phyloP scores from a whole-genome alignment of 768 basidiomycete species.

The Leucogyrophana mollusca region DNA sequence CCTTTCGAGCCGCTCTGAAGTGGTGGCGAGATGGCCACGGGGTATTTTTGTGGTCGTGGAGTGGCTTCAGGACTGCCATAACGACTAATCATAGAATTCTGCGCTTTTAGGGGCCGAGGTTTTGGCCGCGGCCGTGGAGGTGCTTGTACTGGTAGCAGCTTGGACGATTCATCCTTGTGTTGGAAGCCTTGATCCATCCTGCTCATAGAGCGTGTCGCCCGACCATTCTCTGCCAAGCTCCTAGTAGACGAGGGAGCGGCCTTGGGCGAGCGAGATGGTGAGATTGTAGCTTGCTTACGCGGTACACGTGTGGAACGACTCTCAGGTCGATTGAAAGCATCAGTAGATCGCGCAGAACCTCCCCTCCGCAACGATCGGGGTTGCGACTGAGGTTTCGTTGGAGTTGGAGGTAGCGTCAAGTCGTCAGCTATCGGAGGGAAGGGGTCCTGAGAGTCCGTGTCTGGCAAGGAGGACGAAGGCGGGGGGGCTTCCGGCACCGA shows the following conservation, averaged over 20 bases:
- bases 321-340: constrained; percentile 4
- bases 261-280: background rate
- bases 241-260: background rate
- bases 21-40: background rate
- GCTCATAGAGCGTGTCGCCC: too few species aligned
- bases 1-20: background rate
- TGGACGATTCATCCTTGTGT: constrained; percentile 2
- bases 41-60: constrained; percentile 7
- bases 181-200: background rate
- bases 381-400: background rate
- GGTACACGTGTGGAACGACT: background rate
- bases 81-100: background rate
- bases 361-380: background rate
- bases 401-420: background rate
- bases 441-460: constrained; percentile 21
- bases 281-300: constrained; percentile 6
- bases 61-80: constrained; percentile 17
- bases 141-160: background rate
- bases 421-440: constrained; percentile 18
- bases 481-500: constrained; percentile 9
- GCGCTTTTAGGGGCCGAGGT: constrained; percentile 8
- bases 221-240: background rate
- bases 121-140: constrained; percentile 11
- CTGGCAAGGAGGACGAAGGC: constrained; percentile 17
- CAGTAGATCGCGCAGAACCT: background rate